Percentiles rank a stretch among this genome's conserved stretches.
Evolutionary conservation across 2,329 filamentous ascomycete genomes (phyloP).

Genomic region (Rhinocladiella mackenziei): DNA sequence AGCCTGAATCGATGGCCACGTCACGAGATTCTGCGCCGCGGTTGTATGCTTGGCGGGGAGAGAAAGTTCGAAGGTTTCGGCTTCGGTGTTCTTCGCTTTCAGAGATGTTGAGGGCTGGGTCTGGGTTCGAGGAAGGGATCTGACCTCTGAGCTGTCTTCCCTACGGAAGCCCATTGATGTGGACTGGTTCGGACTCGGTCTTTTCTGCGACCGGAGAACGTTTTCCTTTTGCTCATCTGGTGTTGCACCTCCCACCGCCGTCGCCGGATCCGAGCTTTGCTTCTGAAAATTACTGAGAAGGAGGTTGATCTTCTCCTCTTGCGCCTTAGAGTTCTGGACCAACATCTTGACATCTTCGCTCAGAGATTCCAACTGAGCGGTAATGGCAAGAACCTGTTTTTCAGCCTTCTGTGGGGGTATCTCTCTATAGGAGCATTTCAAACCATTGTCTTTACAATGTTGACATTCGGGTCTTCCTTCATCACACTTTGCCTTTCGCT

Average conservation of each 20-base stretch:
- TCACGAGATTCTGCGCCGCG: conserved; percentile 75
- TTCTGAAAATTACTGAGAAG: conserved; percentile 2
- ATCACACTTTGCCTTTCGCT: conserved; percentile 87
- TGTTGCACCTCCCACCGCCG: background rate
- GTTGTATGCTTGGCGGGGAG: conserved; percentile 86
- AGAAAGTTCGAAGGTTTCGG: conserved; percentile 55
- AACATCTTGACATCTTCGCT: conserved; percentile 20
- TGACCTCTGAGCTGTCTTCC: conserved; percentile 29
- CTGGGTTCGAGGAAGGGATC: conserved; percentile 4
- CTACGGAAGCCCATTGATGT: conserved; percentile 12
- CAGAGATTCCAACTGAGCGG: conserved; percentile 24
- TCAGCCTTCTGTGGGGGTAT: conserved; percentile 84
- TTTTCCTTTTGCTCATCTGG: conserved; percentile 17
- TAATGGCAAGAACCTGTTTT: conserved; percentile 28
- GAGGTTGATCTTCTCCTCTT: conserved; percentile 15
- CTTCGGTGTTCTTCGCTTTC: conserved; percentile 39
- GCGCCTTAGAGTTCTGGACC: conserved; percentile 10
- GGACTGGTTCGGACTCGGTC: conserved; percentile 32
- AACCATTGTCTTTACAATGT: conserved; percentile 78
- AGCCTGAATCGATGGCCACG: conserved; percentile 64
- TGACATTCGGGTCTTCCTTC: conserved; percentile 79
- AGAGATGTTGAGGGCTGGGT: conserved; percentile 11
- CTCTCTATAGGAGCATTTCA: conserved; percentile 83
- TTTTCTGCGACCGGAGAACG: conserved; percentile 35
- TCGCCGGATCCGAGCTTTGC: background rate